These are phyloP conservation scores for Scopulariopsis brevicaulis DNA, from an alignment of 2,329 filamentous ascomycete species.

Conservation along the genomic window DNA sequence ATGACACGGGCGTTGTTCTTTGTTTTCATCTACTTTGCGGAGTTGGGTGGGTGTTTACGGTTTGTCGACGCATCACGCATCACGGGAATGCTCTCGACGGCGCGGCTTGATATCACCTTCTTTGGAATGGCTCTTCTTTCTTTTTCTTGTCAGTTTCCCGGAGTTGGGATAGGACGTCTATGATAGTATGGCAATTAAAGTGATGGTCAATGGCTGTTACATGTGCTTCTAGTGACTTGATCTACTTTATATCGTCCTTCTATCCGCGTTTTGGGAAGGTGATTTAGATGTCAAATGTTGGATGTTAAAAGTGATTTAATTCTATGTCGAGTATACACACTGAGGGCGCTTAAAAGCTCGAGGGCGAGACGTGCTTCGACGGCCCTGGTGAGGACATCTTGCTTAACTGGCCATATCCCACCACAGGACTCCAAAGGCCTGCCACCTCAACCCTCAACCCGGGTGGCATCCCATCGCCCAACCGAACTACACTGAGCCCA, in stretches of 20 bases:
- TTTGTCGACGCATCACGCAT: neutral
- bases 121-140: neutral
- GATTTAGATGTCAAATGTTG: neutral
- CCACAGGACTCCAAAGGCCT: too few species aligned
- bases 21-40: neutral
- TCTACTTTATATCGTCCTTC: neutral
- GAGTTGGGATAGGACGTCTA: neutral
- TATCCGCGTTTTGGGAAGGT: neutral
- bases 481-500: neutral
- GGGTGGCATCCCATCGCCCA: neutral
- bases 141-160: neutral
- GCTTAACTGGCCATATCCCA: neutral
- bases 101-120: neutral
- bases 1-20: neutral
- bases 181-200: neutral
- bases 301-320: neutral
- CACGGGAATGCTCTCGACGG: neutral
- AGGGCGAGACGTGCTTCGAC: neutral
- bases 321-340: neutral
- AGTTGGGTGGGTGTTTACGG: neutral
- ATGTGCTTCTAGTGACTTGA: neutral
- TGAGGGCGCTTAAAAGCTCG: neutral
- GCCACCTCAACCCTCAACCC: neutral
- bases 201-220: neutral
- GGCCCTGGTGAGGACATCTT: neutral